Evolutionary conservation across 1,284 basidiomycete species (phyloP), one percentile per base, ranked within the genome.

Genomic region (Puccinia horiana): DNA sequence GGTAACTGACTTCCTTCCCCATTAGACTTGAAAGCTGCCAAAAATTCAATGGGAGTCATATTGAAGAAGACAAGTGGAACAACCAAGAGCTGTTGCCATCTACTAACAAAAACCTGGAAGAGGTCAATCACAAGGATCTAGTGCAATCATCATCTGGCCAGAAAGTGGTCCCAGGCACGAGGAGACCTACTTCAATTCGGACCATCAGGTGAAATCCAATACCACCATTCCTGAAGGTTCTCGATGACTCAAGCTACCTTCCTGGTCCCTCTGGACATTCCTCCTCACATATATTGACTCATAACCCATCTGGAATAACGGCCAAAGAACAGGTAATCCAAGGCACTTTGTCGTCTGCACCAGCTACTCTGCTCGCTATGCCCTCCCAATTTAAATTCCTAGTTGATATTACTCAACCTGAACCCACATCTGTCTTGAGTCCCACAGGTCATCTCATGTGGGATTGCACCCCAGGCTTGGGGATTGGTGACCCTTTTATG

Each of bases 341-440:
- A 32, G 11, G 8, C 2, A 42, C n/a, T 23, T 26, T 40, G 2
- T 63, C 73, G 0, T 75, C 73, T 32, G 52, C 52, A 29, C 37
- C 73, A 14, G 49, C 52, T 26, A 8, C 58, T 26, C 14, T 58
- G 3, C 12, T 29, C 23, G 29, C 58, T 12, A 32, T 58, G 26
- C 12, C 29, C 5, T 20, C 26, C 14, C 14, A 32, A 2, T 56
- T 23, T 23, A 76, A 32, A n/a, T 65, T 65, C 56, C 73, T 70
- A 11, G 73, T 75, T 9, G 74, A 63, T 23, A 47, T 67, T 20
- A 65, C 61, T 35, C 61, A 40, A 35, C 81, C 81, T 18, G 81
- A 82, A 70, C 81, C 74, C 20, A 82, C 81, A 1, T 74, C 81
- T 42, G 54, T 82, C n/a, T 29, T 82, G 5, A 82, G 81, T 37